Percentiles rank a stretch among this genome's conserved stretches.
Conservation (phyloP, 2,329 filamentous ascomycete genomes). For the Nemania sp. region DNA sequence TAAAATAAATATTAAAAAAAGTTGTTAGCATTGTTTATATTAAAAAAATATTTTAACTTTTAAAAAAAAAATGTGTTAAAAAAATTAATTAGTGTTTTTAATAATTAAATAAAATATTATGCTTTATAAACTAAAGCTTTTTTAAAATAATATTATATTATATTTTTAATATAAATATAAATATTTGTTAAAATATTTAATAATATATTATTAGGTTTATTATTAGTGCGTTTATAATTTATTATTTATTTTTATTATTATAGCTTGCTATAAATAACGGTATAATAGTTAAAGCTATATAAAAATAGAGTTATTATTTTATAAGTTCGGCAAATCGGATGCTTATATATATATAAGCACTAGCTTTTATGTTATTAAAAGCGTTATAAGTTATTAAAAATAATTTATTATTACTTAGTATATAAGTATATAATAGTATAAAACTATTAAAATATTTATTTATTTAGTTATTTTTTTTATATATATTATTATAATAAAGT, state of each 20-base stretch:
- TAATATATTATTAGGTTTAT: background rate
- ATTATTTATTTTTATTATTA: background rate
- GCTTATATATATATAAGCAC: background rate
- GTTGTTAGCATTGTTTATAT: no score
- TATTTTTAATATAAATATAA: background rate
- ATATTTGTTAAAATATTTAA: background rate
- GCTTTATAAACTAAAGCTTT: background rate
- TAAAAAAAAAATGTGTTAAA: background rate
- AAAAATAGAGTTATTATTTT: background rate
- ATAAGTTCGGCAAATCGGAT: background rate
- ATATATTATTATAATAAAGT: background rate
- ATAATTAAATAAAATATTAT: background rate
- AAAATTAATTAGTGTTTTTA: background rate
- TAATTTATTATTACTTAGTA: background rate
- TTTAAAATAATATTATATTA: background rate
- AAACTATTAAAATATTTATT: background rate
- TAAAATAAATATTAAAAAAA: background rate
- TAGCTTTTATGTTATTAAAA: background rate
- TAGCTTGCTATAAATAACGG: no score
- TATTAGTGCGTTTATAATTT: background rate
- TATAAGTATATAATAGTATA: background rate
- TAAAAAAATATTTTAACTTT: no score
- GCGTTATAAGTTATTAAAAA: background rate
- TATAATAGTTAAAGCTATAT: background rate
- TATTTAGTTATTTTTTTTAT: background rate